Conservation (phyloP, 495 filamentous ascomycete species). For the Penicillium salamii region DNA sequence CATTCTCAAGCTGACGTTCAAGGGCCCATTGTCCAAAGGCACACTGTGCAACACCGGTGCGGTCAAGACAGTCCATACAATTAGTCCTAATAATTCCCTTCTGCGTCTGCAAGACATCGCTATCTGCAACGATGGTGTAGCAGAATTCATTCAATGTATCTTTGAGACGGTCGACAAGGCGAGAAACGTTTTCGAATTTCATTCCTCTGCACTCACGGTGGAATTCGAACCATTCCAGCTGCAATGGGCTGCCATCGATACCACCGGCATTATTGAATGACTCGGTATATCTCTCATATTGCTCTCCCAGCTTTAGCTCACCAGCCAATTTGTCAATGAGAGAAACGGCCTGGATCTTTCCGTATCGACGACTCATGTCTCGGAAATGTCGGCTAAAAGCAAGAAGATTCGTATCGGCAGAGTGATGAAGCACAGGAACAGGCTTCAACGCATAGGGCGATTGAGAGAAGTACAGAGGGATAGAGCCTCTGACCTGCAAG, state of each 20-base stretch:
- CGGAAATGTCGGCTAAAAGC: constrained; percentile 81
- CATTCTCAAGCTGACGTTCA: constrained; percentile 69
- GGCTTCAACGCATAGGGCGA: constrained; percentile 91
- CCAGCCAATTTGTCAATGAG: constrained; percentile 83
- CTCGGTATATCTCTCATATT: constrained; percentile 65
- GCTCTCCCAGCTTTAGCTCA: constrained; percentile 72
- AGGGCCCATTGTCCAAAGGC: constrained; percentile 76
- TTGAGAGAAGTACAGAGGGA: constrained; percentile 91
- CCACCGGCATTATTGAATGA: constrained; percentile 60
- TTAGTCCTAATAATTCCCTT: constrained; percentile 81
- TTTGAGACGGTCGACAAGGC: constrained; percentile 68
- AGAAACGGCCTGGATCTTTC: constrained; percentile 72
- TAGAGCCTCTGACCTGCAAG: constrained; percentile 80
- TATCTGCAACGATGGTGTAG: constrained; percentile 56
- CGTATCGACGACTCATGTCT: constrained; percentile 62
- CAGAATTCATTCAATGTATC: constrained; percentile 61
- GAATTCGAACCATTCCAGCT: constrained; percentile 96
- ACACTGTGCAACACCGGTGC: constrained; percentile 90
- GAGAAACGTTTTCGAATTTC: constrained; percentile 91
- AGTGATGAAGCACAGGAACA: constrained; percentile 74
- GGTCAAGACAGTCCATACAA: constrained; percentile 96
- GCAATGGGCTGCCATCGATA: constrained; percentile 51
- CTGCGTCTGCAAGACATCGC: constrained; percentile 54
- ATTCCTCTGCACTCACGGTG: constrained; percentile 87
- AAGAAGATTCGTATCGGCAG: constrained; percentile 66